Evolutionary conservation across 1,284 basidiomycete species (phyloP).

Genomic region (Rhodofomes roseus): DNA sequence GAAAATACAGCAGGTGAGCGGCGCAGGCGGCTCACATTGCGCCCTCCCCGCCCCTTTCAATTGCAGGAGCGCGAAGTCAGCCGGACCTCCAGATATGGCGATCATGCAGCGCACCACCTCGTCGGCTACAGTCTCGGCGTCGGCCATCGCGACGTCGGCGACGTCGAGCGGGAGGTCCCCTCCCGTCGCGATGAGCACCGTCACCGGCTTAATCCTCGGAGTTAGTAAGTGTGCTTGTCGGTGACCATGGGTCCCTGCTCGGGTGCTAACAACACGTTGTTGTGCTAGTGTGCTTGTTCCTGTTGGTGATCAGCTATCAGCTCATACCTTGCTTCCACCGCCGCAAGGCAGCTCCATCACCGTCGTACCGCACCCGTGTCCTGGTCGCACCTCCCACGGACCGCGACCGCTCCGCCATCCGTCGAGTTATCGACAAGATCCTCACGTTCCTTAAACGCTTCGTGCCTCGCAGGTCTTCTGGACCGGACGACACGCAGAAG

Average conservation of each 20-base stretch:
- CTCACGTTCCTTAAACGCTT: neutral
- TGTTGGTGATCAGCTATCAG: conserved; percentile 25
- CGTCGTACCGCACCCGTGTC: conserved; percentile 7
- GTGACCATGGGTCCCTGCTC: neutral
- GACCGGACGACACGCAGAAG: neutral
- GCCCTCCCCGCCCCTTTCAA: neutral
- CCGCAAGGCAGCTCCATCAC: conserved; percentile 7
- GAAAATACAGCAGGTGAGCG: neutral
- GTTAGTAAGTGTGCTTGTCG: conserved; percentile 4
- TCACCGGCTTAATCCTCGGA: conserved; percentile 7
- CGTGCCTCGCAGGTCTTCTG: neutral
- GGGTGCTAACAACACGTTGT: neutral
- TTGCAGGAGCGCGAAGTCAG: neutral
- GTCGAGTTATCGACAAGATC: conserved; percentile 2
- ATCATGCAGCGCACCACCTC: neutral
- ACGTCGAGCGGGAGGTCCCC: neutral
- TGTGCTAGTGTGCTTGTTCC: conserved; percentile 13
- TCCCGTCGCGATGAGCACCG: conserved; percentile 4
- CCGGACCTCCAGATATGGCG: neutral
- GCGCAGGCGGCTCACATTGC: neutral
- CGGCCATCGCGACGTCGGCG: neutral
- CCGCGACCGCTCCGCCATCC: conserved; percentile 14
- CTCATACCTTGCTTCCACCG: conserved; percentile 19
- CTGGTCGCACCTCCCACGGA: conserved; percentile 9
- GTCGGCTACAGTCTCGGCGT: neutral